Conservation (phyloP, 208 protist species). For the Acanthamoeba lugdunensis region DNA sequence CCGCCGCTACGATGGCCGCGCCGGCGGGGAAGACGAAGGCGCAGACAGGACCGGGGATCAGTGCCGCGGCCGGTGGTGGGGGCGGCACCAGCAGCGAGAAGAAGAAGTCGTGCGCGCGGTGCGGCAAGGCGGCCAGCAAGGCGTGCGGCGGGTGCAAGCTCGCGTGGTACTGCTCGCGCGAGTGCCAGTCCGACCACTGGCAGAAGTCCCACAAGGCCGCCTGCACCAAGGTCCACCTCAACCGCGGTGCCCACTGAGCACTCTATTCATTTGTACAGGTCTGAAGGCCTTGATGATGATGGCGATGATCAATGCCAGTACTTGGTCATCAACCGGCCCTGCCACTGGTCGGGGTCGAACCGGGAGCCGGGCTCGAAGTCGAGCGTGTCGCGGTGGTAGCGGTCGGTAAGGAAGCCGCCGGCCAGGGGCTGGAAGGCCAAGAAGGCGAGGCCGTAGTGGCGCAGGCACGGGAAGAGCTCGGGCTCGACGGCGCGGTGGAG, state of each 20-base stretch:
- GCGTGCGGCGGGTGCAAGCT: background rate
- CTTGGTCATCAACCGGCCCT: slow-evolving; percentile 17
- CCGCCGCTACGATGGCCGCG: background rate
- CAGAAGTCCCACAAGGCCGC: background rate
- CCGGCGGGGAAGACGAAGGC: no score
- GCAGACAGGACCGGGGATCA: no score
- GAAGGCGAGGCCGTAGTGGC: slow-evolving; percentile 64
- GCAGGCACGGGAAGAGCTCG: slow-evolving; percentile 70
- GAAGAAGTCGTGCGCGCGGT: background rate
- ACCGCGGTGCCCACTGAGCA: no score
- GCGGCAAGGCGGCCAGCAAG: background rate
- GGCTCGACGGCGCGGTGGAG: slow-evolving; percentile 63
- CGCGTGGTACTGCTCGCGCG: background rate
- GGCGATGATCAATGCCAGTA: slow-evolving; percentile 63
- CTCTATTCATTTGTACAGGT: no score
- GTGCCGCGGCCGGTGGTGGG: no score
- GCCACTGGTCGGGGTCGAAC: slow-evolving; percentile 41
- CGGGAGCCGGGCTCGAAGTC: slow-evolving; percentile 51
- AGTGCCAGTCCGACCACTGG: background rate
- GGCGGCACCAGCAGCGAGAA: background rate
- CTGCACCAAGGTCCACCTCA: no score
- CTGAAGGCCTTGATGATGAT: no score
- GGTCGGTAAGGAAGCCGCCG: slow-evolving; percentile 70
- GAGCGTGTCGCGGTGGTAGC: slow-evolving; percentile 31
- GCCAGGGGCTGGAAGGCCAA: slow-evolving; percentile 70